phyloP scores from a whole-genome alignment of 257 asterid genomes.

The Eucommia ulmoides region DNA sequence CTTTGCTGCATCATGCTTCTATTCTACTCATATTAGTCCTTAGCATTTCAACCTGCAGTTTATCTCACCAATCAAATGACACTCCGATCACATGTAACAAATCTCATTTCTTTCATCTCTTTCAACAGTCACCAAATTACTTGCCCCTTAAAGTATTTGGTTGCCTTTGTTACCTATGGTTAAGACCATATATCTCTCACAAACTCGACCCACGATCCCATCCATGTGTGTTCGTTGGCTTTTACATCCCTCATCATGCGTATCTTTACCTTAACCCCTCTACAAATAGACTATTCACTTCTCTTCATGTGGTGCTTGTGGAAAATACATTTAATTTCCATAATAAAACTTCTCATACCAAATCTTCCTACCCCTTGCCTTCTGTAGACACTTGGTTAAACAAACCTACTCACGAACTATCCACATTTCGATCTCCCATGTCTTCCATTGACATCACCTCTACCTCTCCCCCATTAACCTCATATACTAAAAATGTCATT shows the following conservation, averaged over 20 bases:
- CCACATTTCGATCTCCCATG: background rate
- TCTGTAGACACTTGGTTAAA: background rate
- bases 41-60: background rate
- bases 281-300: background rate
- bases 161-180: too few relatives aligned
- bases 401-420: background rate
- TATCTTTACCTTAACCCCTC: background rate
- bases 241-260: background rate
- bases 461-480: background rate
- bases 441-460: background rate
- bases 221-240: background rate
- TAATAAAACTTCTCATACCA: background rate
- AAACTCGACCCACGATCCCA: background rate
- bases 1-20: background rate
- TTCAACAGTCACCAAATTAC: background rate
- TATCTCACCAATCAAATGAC: background rate
- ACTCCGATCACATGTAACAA: background rate
- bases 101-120: background rate
- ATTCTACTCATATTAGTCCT: background rate
- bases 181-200: too few relatives aligned
- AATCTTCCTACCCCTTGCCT: background rate
- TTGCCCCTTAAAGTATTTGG: too few relatives aligned
- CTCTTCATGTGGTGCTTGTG: background rate
- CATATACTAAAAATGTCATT: background rate
- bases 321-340: background rate